Evolutionary conservation across 1,284 basidiomycete species (phyloP).

Genomic region (Omphalotus olearius): DNA sequence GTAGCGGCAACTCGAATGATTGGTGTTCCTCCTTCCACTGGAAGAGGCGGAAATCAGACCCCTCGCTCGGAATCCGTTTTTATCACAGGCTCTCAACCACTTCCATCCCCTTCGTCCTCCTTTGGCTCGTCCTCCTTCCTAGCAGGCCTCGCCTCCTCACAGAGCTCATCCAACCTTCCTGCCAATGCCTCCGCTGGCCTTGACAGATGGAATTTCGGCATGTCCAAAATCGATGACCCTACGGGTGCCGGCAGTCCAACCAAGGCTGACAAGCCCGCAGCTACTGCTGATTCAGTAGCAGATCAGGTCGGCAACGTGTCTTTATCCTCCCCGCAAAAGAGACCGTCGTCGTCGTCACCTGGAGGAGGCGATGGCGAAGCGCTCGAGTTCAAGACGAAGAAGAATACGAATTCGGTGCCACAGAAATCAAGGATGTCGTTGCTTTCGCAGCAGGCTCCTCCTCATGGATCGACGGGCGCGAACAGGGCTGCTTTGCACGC

Average conservation of each 20-base stretch:
- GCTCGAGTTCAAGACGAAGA: constrained; percentile 5
- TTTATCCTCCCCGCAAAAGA: not conserved
- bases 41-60: constrained; percentile 95
- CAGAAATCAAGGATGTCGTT: not conserved
- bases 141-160: not conserved
- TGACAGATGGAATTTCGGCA: constrained; percentile 90
- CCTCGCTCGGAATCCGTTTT: constrained; percentile 86
- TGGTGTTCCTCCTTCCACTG: constrained; percentile 93
- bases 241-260: not conserved
- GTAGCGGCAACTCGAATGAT: constrained; percentile 46
- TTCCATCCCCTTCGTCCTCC: constrained; percentile 78
- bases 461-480: not conserved
- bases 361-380: constrained; percentile 2
- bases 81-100: constrained; percentile 92
- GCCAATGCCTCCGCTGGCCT: constrained; percentile 33
- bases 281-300: constrained; percentile 4
- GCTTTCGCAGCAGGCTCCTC: constrained; percentile 9
- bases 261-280: not conserved
- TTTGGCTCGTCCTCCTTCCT: constrained; percentile 56
- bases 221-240: constrained; percentile 70
- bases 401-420: not conserved
- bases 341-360: not conserved
- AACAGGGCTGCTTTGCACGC: not conserved
- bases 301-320: constrained; percentile 9
- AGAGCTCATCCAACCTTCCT: constrained; percentile 1